Conservation (phyloP, 495 filamentous ascomycete species). For the Penicillium coffeae region DNA sequence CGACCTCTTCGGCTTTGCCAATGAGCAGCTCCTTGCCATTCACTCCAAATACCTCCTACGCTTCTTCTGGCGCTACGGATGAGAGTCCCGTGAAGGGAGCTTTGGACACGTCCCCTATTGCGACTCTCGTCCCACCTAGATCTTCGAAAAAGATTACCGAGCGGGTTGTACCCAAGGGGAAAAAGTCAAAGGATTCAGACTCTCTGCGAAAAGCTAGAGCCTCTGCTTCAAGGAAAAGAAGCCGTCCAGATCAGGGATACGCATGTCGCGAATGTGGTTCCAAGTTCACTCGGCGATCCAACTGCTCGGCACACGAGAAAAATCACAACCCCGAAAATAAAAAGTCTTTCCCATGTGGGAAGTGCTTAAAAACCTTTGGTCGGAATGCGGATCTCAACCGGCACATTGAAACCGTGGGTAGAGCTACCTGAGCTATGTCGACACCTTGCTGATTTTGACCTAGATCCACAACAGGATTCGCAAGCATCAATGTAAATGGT, state of each 20-base stretch:
- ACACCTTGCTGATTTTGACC: constrained; percentile 3
- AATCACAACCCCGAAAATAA: constrained; percentile 76
- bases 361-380: constrained; percentile 45
- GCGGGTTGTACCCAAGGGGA: not conserved
- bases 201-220: not conserved
- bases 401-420: constrained; percentile 73
- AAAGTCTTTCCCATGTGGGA: constrained; percentile 65
- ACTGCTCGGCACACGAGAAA: constrained; percentile 86
- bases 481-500: constrained; percentile 14
- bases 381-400: constrained; percentile 80
- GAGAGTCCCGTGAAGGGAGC: not conserved
- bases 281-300: constrained; percentile 83
- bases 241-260: constrained; percentile 45
- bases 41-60: not conserved
- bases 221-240: constrained; percentile 1
- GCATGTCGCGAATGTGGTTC: constrained; percentile 73
- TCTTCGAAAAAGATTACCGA: not conserved
- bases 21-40: not conserved
- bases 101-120: not conserved
- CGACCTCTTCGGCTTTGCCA: not conserved
- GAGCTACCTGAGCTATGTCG: not conserved
- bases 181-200: not conserved
- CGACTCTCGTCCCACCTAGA: not conserved
- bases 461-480: constrained; percentile 13
- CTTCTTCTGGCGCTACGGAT: not conserved